Base-by-base conservation (phyloP, 2,329 filamentous ascomycete species). In the Arthrobotrys musiformis region DNA sequence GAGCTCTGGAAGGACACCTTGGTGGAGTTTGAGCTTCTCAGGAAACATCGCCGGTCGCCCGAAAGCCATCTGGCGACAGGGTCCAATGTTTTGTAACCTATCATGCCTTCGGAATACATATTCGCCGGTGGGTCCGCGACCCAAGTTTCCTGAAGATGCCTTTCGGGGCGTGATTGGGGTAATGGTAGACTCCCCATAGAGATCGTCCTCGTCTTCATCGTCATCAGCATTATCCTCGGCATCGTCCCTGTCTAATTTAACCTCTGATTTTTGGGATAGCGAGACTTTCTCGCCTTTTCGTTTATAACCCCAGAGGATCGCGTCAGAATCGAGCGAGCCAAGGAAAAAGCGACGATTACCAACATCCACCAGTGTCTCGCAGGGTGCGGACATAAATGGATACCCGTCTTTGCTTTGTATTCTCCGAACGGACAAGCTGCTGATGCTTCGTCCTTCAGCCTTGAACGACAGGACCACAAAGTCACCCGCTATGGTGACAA, bases 371-470 rank as follows among this genome's bases (percentile, higher is more conserved):
- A 93, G 87, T 78, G 92, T 93, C 0, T 93, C 26, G 90, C 88
- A 22, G 87, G 85, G 46, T 87, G 87, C 58, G 87, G 79, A 79
- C 87, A 72, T 96, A 82, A 8, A 92, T 78, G 30, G 84, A 82
- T 6, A 91, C 91, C 8, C 92, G 91, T 24, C 87, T 86, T 66
- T 92, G 89, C 42, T 81, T 3, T 88, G 82, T 4, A 97, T 86
- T 42, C 88, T 84, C 79, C 89, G 89, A 64, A 99, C 84, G n/a
- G 88, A 89, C 77, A 99, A 86, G 0, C 93, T 93, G 26, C 94
- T 97, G 1, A 99, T 93, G 1, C 92, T 96, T 67, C 95, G 89
- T 15, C 96, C 95, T 82, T 97, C 94, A 77, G 97, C 89, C 67
- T 90, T 90, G 85, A 99, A 97, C 15, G 88, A 90, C 11, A 98